Evolutionary conservation across 805 yeast genomes (phyloP), one percentile per base, ranked within the genome.

Genomic region (Cyberlindnera nakhonratchasimensis): DNA sequence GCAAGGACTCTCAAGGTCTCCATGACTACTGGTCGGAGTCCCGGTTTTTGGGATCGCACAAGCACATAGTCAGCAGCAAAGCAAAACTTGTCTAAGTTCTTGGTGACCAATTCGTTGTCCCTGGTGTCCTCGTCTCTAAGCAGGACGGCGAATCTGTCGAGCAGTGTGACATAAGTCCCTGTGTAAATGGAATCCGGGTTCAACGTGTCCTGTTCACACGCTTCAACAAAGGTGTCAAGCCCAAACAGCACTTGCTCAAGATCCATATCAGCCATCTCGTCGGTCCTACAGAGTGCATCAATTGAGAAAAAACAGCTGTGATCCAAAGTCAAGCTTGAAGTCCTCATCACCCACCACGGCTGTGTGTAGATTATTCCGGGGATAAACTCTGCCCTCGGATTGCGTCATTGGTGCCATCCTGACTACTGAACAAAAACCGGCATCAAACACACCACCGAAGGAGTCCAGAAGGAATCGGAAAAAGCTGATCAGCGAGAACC

Each of bases 221-320:
- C 47, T 2, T 44, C 37, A 9, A 57, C 48, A 23, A 57, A 53
- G 13, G 53, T 39, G 40, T 50, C 54, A 8, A 58, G 47, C 1
- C 61, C 60, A 35, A 48, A 55, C 2, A 57, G 38, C 2, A 49
- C 46, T 42, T 55, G 56, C 4, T 57, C 57, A 11, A 58, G 28
- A 13, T 55, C 62, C 61, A 57, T 51, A 3, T 25, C 28, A 11
- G 17, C 18, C 30, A 23, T 24, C 14, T 37, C n/a, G n/a, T 9
- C 10, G 2, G 6, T 9, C n/a, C n/a, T 9, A n/a, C n/a, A n/a
- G n/a, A n/a, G n/a, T n/a, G n/a, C n/a, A n/a, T n/a, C n/a, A n/a
- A n/a, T n/a, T n/a, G n/a, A n/a, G n/a, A n/a, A n/a, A n/a, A n/a
- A n/a, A n/a, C n/a, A n/a, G n/a, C n/a, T n/a, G n/a, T n/a, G n/a